Base-by-base conservation (phyloP, 768 basidiomycete genomes). In the Lepiota brunneoincarnata region DNA sequence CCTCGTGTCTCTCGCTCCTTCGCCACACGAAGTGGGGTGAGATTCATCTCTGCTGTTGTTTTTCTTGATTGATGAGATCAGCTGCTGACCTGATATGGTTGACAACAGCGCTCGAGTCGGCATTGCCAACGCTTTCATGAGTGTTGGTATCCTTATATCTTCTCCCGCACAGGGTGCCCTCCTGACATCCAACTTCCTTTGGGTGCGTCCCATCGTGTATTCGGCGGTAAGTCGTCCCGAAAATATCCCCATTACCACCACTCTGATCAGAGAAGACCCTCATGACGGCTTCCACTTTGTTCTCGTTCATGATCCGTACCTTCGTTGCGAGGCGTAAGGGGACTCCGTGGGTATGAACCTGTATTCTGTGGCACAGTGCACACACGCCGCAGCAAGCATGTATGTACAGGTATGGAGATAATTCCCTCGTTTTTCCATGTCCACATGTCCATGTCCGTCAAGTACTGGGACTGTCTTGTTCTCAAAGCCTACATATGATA, bases 131-230 rank as follows among this genome's bases (percentile, higher is more conserved):
- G 53, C 53, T 5, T 54, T 54, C 24, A 54, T 54, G 45, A 54
- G 53, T 20, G 12, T 48, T 39, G 44, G 45, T 2, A 15, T 46
- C 3, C 46, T 54, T 26, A 37, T 24, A 6, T 54, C 53, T 6
- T 45, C 26, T 9, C 53, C 53, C 15, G 38, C 48, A 18, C 53
- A 48, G 18, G 81, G 82, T 17, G 78, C 78, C 0, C 62, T 83
- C 12, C 67, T 80, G 31, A 70, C 72, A 12, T 61, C 73, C 4
- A 62, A 69, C 3, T 63, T 67, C n/a, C 68, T 73, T 44, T 79
- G 78, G 78, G 67, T 68, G 54, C 65, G 68, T 21, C 75, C 77
- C 17, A 60, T 79, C 0, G 69, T 74, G 17, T 79, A 79, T 56
- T 72, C 75, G 36, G 72, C 74, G 28, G 78, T 78, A 57, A 37